Conservation (phyloP, 2,329 filamentous ascomycete species). For the Diaporthe ilicicola region DNA sequence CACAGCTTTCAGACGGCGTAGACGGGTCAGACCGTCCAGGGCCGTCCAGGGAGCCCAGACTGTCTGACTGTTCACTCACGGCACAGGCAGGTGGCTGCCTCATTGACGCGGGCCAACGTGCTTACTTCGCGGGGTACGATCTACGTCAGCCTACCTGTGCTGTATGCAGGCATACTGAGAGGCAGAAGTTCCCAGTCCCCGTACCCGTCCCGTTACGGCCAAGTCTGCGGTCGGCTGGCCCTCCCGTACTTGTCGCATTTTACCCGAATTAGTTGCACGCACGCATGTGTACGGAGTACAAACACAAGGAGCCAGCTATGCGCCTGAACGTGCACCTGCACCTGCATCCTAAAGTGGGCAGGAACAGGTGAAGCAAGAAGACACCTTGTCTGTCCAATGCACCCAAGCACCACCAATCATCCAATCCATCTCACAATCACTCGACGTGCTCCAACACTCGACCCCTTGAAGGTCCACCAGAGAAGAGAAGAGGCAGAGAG, state of each 20-base stretch:
- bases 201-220: neutral
- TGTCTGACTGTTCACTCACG: neutral
- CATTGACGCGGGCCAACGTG: conserved; percentile 5
- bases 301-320: neutral
- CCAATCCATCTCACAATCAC: neutral
- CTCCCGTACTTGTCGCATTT: neutral
- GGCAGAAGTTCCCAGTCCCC: neutral
- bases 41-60: too few relatives aligned
- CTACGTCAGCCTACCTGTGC: neutral
- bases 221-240: neutral
- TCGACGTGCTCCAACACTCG: neutral
- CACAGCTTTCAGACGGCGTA: neutral
- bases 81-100: neutral
- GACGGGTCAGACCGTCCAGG: neutral
- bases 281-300: neutral
- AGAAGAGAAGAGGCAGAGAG: too few relatives aligned
- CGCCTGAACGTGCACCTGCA: neutral
- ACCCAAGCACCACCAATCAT: neutral
- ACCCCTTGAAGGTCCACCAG: neutral
- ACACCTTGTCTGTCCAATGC: neutral
- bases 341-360: neutral
- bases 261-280: neutral
- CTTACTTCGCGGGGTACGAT: neutral
- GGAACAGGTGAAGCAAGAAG: neutral
- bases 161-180: conserved; percentile 11